Evolutionary conservation across 208 protist genomes (phyloP), one percentile per base, ranked within the genome.

Genomic region (Trypanosoma boissoni): DNA sequence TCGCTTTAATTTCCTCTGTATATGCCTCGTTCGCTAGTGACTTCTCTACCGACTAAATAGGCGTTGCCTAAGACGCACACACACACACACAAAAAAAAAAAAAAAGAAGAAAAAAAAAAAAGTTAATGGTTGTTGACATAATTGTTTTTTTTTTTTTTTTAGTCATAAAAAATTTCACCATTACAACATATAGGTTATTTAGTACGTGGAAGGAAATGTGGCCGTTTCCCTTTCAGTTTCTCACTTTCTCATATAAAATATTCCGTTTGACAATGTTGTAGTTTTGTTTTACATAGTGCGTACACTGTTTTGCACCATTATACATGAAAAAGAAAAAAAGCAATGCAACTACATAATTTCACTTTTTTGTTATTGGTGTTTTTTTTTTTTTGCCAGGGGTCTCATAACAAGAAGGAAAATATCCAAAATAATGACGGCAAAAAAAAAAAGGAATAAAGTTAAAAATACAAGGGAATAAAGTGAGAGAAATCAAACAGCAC

Each of bases 81-180:
- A 48, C 42, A 52, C 46, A 32, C 12, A 52, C 46, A 52, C 24
- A 5, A 16, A 52, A 32, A 52, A 52, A 23, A 31, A 16, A 31
- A 31, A 45, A 21, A 8, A n/a, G n/a, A 23, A 29, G 29, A 20
- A 32, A 14, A 29, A 29, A 27, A n/a, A 16, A 39, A 39, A 39
- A 39, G 12, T 39, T 6, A 16, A n/a, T 51, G 12, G 39, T 26
- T 14, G 18, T 4, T 16, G 21, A 57, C 29, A 18, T 18, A 31
- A 5, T 61, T 7, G 7, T 51, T 16, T 34, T 24, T 9, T 49
- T 27, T 50, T 51, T 59, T 41, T 59, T 59, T 41, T 59, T 43
- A 49, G 37, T 59, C 8, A 49, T 59, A 8, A 49, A 51, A 23
- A n/a, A n/a, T n/a, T n/a, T n/a, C n/a, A n/a, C n/a, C n/a, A n/a